These are phyloP conservation scores for Chalciporus chontae DNA, from an alignment of 768 basidiomycete genomes.

Conservation along the genomic window DNA sequence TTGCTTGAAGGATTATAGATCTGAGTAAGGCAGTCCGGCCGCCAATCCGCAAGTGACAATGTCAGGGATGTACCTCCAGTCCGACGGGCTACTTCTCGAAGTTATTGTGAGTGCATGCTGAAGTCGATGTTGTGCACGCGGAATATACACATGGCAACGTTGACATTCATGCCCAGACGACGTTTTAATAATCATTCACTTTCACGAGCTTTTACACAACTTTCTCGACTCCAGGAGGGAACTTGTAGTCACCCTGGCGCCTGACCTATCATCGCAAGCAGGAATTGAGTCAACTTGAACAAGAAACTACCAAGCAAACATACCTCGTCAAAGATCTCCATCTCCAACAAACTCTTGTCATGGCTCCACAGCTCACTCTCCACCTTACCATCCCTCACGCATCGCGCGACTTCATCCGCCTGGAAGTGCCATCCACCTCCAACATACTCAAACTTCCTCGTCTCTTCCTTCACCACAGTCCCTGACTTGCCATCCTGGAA, in stretches of 20 bases:
- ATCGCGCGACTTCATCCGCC: slow-evolving; percentile 84
- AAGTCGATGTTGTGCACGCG: no score
- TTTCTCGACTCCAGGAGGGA: slow-evolving; percentile 64
- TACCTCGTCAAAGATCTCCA: slow-evolving; percentile 86
- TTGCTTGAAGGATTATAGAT: no score
- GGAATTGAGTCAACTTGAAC: slow-evolving; percentile 9
- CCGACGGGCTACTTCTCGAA: no score
- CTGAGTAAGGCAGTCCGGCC: no score
- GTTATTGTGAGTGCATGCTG: no score
- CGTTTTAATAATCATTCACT: no score
- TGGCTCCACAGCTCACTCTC: slow-evolving; percentile 76
- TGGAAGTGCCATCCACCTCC: slow-evolving; percentile 82
- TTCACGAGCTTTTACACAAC: slow-evolving; percentile 10
- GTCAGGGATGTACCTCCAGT: no score
- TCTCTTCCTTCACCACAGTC: slow-evolving; percentile 52
- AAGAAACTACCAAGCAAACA: neutral
- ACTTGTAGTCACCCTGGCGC: slow-evolving; percentile 59
- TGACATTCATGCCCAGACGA: no score
- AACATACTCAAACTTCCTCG: slow-evolving; percentile 50
- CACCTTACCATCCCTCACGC: slow-evolving; percentile 65
- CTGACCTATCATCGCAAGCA: slow-evolving; percentile 45
- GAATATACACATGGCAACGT: no score
- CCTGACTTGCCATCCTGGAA: slow-evolving; percentile 44
- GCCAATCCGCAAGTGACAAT: no score
- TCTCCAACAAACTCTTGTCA: slow-evolving; percentile 75